A percentile compares a stretch with the other conserved stretches of the same genome.
phyloP scores from a whole-genome alignment of 2,329 filamentous ascomycete genomes.

The Emergomyces pasteurianus region DNA sequence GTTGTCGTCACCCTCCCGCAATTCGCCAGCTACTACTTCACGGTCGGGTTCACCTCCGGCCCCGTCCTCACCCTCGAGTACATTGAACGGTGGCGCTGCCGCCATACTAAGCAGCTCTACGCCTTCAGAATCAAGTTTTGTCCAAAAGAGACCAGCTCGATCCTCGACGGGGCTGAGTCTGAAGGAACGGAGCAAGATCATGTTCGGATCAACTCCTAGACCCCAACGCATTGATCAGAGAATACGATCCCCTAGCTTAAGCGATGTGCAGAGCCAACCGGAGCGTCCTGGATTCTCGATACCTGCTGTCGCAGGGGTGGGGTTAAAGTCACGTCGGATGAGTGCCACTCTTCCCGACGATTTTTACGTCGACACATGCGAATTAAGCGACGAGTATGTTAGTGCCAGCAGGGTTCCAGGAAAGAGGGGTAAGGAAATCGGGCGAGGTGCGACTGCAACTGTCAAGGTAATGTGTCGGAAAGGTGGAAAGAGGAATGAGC shows the following conservation, averaged over 20 bases:
- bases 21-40: slow-evolving; percentile 26
- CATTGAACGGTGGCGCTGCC: slow-evolving; percentile 14
- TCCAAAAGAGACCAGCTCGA: slow-evolving; percentile 9
- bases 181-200: slow-evolving; percentile 15
- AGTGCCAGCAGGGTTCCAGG: slow-evolving; percentile 59
- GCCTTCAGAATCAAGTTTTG: slow-evolving; percentile 4
- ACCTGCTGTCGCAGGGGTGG: slow-evolving; percentile 57
- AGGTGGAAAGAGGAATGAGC: slow-evolving; percentile 46
- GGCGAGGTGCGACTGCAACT: slow-evolving; percentile 71
- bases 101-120: slow-evolving; percentile 5
- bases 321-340: slow-evolving; percentile 66
- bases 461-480: slow-evolving; percentile 70
- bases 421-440: slow-evolving; percentile 61
- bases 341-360: slow-evolving; percentile 63
- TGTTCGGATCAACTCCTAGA: slow-evolving; percentile 14
- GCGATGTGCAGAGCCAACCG: slow-evolving; percentile 13
- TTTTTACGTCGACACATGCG: slow-evolving; percentile 57
- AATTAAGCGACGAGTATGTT: slow-evolving; percentile 58
- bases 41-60: slow-evolving; percentile 26
- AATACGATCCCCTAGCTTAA: slow-evolving; percentile 18
- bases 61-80: slow-evolving; percentile 24
- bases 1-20: slow-evolving; percentile 25
- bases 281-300: slow-evolving; percentile 30
- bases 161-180: slow-evolving; percentile 16
- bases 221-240: slow-evolving; percentile 11